A percentile compares a stretch with the other conserved stretches of the same genome.
These are phyloP conservation scores for Biancaea sappan DNA, from an alignment of 306 rosid genomes.

Conservation along the genomic window DNA sequence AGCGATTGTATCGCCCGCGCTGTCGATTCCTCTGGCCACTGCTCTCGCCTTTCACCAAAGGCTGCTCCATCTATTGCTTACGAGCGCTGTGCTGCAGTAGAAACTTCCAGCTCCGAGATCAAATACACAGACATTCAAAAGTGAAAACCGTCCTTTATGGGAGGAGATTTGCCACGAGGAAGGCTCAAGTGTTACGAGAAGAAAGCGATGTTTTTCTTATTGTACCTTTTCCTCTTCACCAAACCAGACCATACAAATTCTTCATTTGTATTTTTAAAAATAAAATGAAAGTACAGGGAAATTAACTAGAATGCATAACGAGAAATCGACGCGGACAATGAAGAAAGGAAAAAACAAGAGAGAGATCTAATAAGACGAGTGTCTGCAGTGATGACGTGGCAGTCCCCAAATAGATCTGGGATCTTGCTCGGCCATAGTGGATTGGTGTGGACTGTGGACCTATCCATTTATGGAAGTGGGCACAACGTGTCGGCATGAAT, in stretches of 20 bases:
- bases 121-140: neutral
- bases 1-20: conserved; percentile 38
- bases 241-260: neutral
- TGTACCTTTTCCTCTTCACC: neutral
- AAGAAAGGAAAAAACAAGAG: too few relatives aligned
- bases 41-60: conserved; percentile 63
- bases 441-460: neutral
- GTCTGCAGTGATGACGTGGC: neutral
- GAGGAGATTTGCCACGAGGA: neutral
- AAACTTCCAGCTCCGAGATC: neutral
- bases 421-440: neutral
- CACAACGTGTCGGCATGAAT: neutral
- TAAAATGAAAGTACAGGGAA: too few relatives aligned
- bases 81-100: neutral
- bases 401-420: neutral
- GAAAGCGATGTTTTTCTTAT: neutral
- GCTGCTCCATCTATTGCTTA: conserved; percentile 60
- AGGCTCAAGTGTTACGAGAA: neutral
- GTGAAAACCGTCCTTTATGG: neutral
- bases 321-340: neutral
- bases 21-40: conserved; percentile 37
- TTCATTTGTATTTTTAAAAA: neutral
- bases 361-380: neutral
- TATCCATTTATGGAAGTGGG: neutral
- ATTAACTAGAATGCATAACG: too few relatives aligned